Evolutionary conservation across 345 rosid species (phyloP), one percentile per base, ranked within the genome.

Genomic region (Ceriops decandra): DNA sequence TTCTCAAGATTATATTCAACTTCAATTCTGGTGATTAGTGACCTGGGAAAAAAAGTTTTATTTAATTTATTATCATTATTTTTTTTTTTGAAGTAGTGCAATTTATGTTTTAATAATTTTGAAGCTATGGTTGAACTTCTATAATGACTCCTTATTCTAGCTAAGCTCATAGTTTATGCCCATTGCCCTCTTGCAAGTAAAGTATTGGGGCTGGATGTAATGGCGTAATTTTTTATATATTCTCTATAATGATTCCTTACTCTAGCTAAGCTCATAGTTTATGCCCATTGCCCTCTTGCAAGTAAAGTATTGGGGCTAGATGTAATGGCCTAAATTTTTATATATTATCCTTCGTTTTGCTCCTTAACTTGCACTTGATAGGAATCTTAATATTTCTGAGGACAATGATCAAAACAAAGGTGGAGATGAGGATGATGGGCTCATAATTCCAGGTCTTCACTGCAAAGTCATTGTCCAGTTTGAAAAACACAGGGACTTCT

Each of bases 391-490:
- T 82, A 93, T 93, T 81, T 83, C 91, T 59, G 96, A 91, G 77
- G 98, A 93, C 59, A 82, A 84, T 75, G 86, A 81, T 82, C 77
- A 79, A 51, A 85, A 84, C 77, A 81, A 81, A 61, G 87, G 81
- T 63, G 77, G 70, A 27, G 87, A 84, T 15, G 88, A 75, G 68
- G 87, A 78, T 51, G 76, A 57, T 58, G 81, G 73, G 36, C 77
- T 76, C 79, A 65, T 93, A 28, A 85, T 85, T 74, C 82, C 96
- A 53, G 96, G 96, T 75, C 98, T 93, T 36, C 82, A 91, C 51
- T 89, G 97, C 84, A 93, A 89, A 77, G 86, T 91, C 63, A 89
- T 93, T 64, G 95, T 88, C 77, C 97, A 88, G 78, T 91, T 93
- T 59, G 97, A 93, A 85, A 88, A 83, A 72, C 74, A 83, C 68